phyloP scores from a whole-genome alignment of 805 yeast species.

The Saturnispora diversa region DNA sequence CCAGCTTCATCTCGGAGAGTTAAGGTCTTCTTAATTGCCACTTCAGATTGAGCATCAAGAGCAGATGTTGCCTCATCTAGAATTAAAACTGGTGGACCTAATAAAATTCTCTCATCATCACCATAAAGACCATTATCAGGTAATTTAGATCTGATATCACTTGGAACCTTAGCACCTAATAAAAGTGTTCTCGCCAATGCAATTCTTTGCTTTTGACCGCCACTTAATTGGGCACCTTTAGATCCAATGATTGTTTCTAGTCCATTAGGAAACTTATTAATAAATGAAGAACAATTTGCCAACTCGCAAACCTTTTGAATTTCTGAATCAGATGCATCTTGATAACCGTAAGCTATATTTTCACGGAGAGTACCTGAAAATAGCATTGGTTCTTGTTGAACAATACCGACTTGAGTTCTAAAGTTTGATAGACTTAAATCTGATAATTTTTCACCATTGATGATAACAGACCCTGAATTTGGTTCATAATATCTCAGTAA shows the following conservation, averaged over 20 bases:
- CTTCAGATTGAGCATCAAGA: constrained; percentile 80
- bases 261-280: constrained; percentile 71
- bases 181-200: constrained; percentile 85
- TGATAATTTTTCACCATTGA: constrained; percentile 58
- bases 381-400: constrained; percentile 85
- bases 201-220: constrained; percentile 91
- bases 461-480: constrained; percentile 46
- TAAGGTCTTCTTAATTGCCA: constrained; percentile 71
- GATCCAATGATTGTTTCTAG: constrained; percentile 80
- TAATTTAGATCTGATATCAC: constrained; percentile 7
- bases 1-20: constrained; percentile 45
- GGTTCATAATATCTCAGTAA: constrained; percentile 83
- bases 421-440: constrained; percentile 64
- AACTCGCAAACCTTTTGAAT: constrained; percentile 50
- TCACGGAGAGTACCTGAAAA: constrained; percentile 82
- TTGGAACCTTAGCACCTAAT: constrained; percentile 30
- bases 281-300: constrained; percentile 69
- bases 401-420: constrained; percentile 75
- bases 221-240: constrained; percentile 80
- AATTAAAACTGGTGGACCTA: constrained; percentile 67
- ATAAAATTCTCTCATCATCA: constrained; percentile 20
- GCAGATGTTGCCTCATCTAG: constrained; percentile 96
- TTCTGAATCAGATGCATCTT: constrained; percentile 53
- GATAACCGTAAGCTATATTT: constrained; percentile 70
- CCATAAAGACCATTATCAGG: constrained; percentile 16